Evolutionary conservation across 352 stramenopile genomes (phyloP).

Genomic region (Phytopythium sindhum): DNA sequence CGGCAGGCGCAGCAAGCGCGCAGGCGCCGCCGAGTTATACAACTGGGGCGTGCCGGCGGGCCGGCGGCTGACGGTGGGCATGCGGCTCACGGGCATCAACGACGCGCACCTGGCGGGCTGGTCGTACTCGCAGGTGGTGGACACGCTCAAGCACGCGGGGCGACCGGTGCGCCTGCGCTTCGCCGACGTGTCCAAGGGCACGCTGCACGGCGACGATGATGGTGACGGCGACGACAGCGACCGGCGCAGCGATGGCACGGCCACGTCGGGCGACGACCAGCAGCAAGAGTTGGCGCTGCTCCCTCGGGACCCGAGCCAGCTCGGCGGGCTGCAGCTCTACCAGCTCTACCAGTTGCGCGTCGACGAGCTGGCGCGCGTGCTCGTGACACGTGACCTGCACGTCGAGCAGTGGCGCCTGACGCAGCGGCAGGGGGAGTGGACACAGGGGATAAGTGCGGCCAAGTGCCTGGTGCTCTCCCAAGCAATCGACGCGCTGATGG

Average conservation of each 20-base stretch:
- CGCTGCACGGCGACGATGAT: slow-evolving; percentile 12
- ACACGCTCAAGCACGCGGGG: slow-evolving; percentile 43
- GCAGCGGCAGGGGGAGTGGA: slow-evolving; percentile 3
- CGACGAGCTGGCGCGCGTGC: slow-evolving; percentile 12
- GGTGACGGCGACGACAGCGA: slow-evolving; percentile 18
- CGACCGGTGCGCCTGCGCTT: slow-evolving; percentile 53
- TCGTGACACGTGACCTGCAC: slow-evolving; percentile 17
- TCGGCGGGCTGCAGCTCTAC: slow-evolving; percentile 7
- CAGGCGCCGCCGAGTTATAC: slow-evolving; percentile 59
- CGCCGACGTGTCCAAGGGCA: slow-evolving; percentile 47
- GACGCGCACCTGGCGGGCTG: slow-evolving; percentile 36
- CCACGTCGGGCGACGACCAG: slow-evolving; percentile 1
- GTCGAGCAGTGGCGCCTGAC: slow-evolving; percentile 14
- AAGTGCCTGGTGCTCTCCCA: slow-evolving; percentile 20
- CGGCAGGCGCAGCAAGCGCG: slow-evolving; percentile 34
- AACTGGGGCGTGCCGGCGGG: slow-evolving; percentile 61
- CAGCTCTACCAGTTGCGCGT: slow-evolving; percentile 11
- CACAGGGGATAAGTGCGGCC: background rate
- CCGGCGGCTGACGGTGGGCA: slow-evolving; percentile 51
- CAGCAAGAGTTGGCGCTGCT: background rate
- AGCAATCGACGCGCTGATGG: slow-evolving; percentile 32
- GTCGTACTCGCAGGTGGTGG: slow-evolving; percentile 57
- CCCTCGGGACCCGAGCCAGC: background rate
- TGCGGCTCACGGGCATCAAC: slow-evolving; percentile 60
- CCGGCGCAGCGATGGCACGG: background rate